phyloP scores from a whole-genome alignment of 371 early-diverging fungal genomes.

The Amoeboaphelidium protococcarum region DNA sequence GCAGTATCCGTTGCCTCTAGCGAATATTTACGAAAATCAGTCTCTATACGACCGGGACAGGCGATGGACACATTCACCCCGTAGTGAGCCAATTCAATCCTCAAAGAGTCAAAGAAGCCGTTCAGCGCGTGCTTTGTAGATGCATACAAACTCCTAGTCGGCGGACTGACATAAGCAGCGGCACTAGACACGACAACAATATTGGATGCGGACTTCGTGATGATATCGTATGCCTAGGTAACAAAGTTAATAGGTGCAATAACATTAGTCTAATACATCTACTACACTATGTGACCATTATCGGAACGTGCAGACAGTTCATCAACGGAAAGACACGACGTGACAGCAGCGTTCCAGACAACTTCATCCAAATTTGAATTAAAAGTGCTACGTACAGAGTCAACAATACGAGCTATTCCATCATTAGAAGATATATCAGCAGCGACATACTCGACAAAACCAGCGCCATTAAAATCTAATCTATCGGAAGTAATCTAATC shows the following conservation, averaged over 20 bases:
- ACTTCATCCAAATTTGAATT: neutral
- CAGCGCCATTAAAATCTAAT: too few species aligned
- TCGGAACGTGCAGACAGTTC: neutral
- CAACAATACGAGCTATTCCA: too few species aligned
- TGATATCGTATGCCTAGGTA: slow-evolving; percentile 25
- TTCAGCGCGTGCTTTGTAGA: slow-evolving; percentile 55
- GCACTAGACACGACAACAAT: slow-evolving; percentile 54
- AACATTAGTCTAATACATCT: slow-evolving; percentile 31
- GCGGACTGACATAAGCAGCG: slow-evolving; percentile 48
- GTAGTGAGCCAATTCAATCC: slow-evolving; percentile 33
- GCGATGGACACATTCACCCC: slow-evolving; percentile 34
- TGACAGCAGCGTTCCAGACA: neutral
- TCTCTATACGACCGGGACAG: too few species aligned
- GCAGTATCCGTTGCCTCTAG: too few species aligned
- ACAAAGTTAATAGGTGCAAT: slow-evolving; percentile 28
- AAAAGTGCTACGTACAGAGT: neutral
- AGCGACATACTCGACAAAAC: too few species aligned
- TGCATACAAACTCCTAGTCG: slow-evolving; percentile 51
- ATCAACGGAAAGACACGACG: neutral
- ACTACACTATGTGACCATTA: slow-evolving; percentile 7
- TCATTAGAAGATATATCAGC: too few species aligned
- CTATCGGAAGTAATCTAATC: too few species aligned
- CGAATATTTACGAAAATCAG: too few species aligned
- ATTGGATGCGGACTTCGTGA: slow-evolving; percentile 16
- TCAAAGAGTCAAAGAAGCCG: slow-evolving; percentile 54